Conservation (phyloP, 257 asterid genomes). For the Verbascum thapsus region DNA sequence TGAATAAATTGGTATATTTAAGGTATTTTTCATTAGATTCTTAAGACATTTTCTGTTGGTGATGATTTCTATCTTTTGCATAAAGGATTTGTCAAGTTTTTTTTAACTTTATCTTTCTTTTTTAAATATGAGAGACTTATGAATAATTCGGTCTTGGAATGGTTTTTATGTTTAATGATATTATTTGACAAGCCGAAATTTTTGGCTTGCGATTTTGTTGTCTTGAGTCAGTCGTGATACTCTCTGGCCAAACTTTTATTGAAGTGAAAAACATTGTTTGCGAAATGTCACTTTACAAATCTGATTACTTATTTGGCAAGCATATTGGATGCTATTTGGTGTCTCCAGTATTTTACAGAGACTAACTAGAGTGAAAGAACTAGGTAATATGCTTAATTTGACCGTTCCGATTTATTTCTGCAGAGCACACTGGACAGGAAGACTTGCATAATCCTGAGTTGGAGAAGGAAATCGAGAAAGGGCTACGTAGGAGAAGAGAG, state of each 20-base stretch:
- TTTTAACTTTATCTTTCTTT: no score
- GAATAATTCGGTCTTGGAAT: background rate
- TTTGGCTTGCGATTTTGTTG: no score
- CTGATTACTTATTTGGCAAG: background rate
- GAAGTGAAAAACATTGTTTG: background rate
- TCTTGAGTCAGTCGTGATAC: no score
- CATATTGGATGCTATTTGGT: conserved; percentile 12
- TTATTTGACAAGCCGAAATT: no score
- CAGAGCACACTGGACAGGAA: conserved; percentile 51
- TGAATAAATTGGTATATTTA: conserved; percentile 11
- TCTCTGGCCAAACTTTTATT: no score
- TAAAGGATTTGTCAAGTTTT: background rate
- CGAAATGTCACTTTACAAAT: conserved; percentile 13
- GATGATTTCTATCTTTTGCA: background rate
- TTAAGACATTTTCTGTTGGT: conserved; percentile 11
- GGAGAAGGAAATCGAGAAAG: conserved; percentile 72
- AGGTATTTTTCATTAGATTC: conserved; percentile 1
- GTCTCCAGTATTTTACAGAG: background rate
- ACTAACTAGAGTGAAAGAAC: background rate
- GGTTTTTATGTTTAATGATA: conserved; percentile 4
- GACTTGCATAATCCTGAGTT: conserved; percentile 54
- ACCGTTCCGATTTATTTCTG: conserved; percentile 25
- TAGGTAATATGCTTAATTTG: conserved; percentile 21
- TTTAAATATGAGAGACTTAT: no score
- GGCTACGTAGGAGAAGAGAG: conserved; percentile 58